Evolutionary conservation across 2,329 filamentous ascomycete genomes (phyloP), one percentile per base, ranked within the genome.

Genomic region (Trichoderma pleuroti): DNA sequence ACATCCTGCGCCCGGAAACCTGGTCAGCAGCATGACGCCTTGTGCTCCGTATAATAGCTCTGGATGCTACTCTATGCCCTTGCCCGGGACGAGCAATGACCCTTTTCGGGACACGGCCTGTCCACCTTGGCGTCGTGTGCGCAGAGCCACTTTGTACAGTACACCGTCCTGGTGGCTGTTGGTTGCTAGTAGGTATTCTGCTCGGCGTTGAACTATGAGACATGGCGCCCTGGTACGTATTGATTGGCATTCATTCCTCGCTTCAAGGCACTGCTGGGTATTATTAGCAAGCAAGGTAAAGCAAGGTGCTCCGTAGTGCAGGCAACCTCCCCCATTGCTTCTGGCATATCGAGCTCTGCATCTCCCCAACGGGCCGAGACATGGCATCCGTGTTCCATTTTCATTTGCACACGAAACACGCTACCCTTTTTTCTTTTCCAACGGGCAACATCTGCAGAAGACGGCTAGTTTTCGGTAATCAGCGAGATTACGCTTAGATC

Each of bases 301-400:
- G 34, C 28, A 59, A 32, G 9, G 30, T n/a, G 9, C 18, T n/a
- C 18, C n/a, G 56, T 57, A 28, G 63, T 39, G 63, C 63, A 66
- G 52, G 64, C 26, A 67, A 59, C 64, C 64, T 59, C 28, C 52
- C 28, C 26, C 32, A 34, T 32, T 49, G 26, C n/a, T 16, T 67
- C 14, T 49, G 26, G 54, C 28, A 59, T 10, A 26, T 66, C 57
- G 36, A 67, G 34, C 64, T 57, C 7, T 61, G 56, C 32, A 61
- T 61, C 32, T 52, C 65, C 65, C 65, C 65, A 68, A 60, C 36
- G 56, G 65, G 56, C 65, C 65, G 65, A 68, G 65, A 68, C 65
- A 68, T 60, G 54, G 36, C 65, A 60, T 61, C 65, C 65, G 65
- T 68, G 65, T 68, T 68, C 65, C 65, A 68, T 68, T 68, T 61